Percentiles rank a stretch among this genome's conserved stretches.
Conservation (phyloP, 768 basidiomycete species). For the Xanthoconium stramineum region DNA sequence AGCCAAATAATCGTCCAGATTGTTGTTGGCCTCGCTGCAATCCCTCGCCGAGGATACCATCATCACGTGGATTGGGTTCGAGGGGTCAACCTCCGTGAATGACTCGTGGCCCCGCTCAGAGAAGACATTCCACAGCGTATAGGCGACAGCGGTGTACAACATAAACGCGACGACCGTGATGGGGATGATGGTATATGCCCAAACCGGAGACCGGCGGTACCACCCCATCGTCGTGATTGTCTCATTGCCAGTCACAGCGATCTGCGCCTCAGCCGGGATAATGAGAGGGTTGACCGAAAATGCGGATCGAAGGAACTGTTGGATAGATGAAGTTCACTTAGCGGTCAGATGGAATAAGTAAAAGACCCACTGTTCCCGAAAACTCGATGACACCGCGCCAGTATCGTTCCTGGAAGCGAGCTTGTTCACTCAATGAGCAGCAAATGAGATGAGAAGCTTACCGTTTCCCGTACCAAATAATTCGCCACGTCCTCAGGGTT, state of each 20-base stretch:
- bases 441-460: background rate
- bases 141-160: constrained; percentile 3
- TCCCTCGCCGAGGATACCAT: background rate
- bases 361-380: constrained; percentile 10
- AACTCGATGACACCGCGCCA: constrained; percentile 19
- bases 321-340: background rate
- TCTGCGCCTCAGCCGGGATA: background rate
- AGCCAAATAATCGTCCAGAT: background rate
- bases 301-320: constrained; percentile 6
- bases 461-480: constrained; percentile 1
- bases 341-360: background rate
- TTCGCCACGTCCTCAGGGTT: background rate
- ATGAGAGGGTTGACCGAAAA: background rate
- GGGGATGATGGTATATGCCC: constrained; percentile 4
- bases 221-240: constrained; percentile 2
- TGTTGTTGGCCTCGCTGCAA: background rate
- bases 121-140: constrained; percentile 3
- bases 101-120: background rate
- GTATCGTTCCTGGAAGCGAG: constrained; percentile 6
- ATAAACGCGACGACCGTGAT: constrained; percentile 6
- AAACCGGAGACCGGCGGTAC: background rate
- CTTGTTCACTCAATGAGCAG: no score
- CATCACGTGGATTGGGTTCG: no score
- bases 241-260: background rate
- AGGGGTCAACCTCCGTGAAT: background rate